Conservation (phyloP, 2,329 filamentous ascomycete species). For the Fusarium musae region DNA sequence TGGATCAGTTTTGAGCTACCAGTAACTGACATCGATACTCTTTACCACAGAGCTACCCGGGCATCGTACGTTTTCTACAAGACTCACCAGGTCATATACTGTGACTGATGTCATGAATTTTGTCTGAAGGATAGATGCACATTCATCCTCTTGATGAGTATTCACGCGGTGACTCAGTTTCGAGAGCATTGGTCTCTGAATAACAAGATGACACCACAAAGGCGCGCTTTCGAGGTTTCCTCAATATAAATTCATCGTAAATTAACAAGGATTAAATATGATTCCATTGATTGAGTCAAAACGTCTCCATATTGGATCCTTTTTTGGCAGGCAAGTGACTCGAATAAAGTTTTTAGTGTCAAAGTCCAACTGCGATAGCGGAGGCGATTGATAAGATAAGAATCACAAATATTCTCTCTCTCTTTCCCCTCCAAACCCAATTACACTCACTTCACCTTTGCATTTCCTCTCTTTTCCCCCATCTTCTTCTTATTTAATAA, state of each 20-base stretch:
- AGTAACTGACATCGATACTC: too few species aligned
- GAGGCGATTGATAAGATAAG: conserved; percentile 46
- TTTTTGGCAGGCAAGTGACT: conserved; percentile 4
- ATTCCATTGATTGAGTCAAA: conserved; percentile 18
- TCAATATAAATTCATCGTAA: not conserved
- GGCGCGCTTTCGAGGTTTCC: not conserved
- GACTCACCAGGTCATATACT: not conserved
- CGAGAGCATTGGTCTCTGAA: not conserved
- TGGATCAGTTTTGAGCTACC: too few species aligned
- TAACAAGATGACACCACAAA: not conserved
- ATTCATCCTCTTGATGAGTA: not conserved
- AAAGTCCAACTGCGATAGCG: conserved; percentile 42
- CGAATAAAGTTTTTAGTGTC: conserved; percentile 24
- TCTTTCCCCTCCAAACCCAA: conserved; percentile 17
- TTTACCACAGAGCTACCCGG: not conserved
- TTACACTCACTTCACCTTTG: conserved; percentile 1
- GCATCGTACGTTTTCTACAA: not conserved
- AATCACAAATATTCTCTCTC: conserved; percentile 42
- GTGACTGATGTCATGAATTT: rapidly evolving
- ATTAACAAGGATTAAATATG: not conserved
- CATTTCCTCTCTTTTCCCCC: not conserved
- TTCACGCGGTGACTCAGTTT: not conserved
- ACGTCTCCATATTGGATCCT: not conserved
- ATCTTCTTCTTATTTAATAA: not conserved
- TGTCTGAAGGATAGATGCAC: rapidly evolving